Base-by-base conservation (phyloP, 805 yeast genomes). In the Zygotorulaspora danielsina region DNA sequence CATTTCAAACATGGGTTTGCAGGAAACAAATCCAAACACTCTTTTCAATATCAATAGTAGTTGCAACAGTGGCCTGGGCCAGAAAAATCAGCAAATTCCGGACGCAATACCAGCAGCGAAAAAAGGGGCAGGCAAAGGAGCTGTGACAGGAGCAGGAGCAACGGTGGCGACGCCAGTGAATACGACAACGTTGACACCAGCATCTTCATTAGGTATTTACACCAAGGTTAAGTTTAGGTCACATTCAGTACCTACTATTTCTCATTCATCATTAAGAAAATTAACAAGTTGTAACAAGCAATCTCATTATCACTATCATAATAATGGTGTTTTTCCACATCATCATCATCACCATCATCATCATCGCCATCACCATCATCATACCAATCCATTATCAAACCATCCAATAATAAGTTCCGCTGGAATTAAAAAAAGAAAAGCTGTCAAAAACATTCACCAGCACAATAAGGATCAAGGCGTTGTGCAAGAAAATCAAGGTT, bases 241-340 rank as follows among this genome's bases (percentile, higher is more conserved):
- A n/a, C 56, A 56, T 37, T 60, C 65, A 8, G 59, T 60, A 6
- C 65, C 65, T 12, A 55, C 60, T 6, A 59, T 59, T 16, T 39
- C 58, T 38, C 65, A 59, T 50, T 60, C 65, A 5, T 59, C 65
- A 3, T 40, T 59, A 12, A 51, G 55, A 34, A 53, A 54, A 36
- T 34, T 54, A 24, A 38, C 59, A 4, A 36, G 35, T 13, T 34
- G 41, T 43, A 44, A 35, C 41, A 39, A 44, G 15, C 53, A 40
- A 13, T 48, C 19, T 11, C 49, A 38, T 11, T 47, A 44, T 27
- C 50, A 36, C 45, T 49, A 43, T 39, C 49, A 39, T 40, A 40
- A 34, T 4, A 22, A 24, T 24, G 15, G 10, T 18, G 10, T 9
- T 8, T 12, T 10, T 12, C 12, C 15, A 15, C 15, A 27, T 11